phyloP scores from a whole-genome alignment of 371 early-diverging fungal species.

The Lichtheimia corymbifera region DNA sequence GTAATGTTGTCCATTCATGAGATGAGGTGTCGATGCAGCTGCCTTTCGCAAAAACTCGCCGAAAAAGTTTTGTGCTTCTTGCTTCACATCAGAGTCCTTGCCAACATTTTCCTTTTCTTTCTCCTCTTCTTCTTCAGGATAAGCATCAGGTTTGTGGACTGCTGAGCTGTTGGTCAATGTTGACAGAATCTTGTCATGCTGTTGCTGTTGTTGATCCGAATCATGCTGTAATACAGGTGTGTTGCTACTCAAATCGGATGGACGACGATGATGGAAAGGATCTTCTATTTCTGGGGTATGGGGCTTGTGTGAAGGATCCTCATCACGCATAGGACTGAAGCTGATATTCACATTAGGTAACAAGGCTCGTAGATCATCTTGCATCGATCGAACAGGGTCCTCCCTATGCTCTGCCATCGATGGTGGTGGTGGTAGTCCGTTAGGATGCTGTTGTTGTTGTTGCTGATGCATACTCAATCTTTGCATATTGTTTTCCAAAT shows the following conservation, averaged over 20 bases:
- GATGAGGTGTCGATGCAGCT: conserved; percentile 38
- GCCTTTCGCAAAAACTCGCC: conserved; percentile 74
- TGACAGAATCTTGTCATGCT: neutral
- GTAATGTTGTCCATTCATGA: conserved; percentile 15
- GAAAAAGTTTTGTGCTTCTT: conserved; percentile 67
- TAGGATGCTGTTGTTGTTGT: neutral
- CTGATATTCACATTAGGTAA: conserved; percentile 74
- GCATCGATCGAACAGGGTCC: conserved; percentile 26
- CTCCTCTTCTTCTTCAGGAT: conserved; percentile 10
- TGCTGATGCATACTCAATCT: conserved; percentile 10
- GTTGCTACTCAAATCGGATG: neutral
- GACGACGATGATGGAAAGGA: neutral
- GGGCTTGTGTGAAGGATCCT: conserved; percentile 6
- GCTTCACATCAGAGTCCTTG: conserved; percentile 19
- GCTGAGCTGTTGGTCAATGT: neutral
- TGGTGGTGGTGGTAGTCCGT: neutral
- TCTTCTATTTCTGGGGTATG: conserved; percentile 13
- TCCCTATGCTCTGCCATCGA: neutral
- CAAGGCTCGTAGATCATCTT: conserved; percentile 65
- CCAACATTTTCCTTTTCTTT: neutral
- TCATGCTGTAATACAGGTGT: too few relatives aligned
- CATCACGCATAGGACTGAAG: conserved; percentile 52
- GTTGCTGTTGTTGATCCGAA: neutral
- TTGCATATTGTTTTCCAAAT: conserved; percentile 7
- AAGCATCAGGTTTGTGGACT: conserved; percentile 12